Evolutionary conservation across 306 rosid genomes (phyloP).

Genomic region (Oxytropis ochrocephala): DNA sequence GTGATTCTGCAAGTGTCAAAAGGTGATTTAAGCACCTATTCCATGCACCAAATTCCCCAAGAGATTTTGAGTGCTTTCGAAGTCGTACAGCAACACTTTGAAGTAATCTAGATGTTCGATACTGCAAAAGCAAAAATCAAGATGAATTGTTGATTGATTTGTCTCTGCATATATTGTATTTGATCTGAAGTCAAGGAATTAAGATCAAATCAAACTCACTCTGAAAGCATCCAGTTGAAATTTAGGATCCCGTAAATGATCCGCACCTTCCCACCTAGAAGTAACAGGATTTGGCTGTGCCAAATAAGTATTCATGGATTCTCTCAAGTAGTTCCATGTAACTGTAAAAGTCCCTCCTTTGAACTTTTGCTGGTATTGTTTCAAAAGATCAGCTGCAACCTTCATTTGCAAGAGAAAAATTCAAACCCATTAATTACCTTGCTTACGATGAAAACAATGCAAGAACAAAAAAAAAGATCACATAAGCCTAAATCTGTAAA

Average conservation of each 20-base stretch:
- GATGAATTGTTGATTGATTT: background rate
- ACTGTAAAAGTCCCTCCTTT: constrained; percentile 82
- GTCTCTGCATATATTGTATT: background rate
- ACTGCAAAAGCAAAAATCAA: constrained; percentile 41
- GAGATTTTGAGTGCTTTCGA: constrained; percentile 76
- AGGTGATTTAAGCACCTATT: constrained; percentile 97
- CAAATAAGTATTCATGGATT: constrained; percentile 82
- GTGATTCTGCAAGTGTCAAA: constrained; percentile 91
- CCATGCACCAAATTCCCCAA: constrained; percentile 92
- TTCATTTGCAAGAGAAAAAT: constrained; percentile 26
- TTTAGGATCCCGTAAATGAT: constrained; percentile 81
- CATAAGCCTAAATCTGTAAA: background rate
- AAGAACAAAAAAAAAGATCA: background rate
- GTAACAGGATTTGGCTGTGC: constrained; percentile 97
- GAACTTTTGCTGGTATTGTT: constrained; percentile 79
- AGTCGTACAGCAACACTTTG: constrained; percentile 85
- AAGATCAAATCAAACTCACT: constrained; percentile 50
- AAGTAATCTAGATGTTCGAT: constrained; percentile 92
- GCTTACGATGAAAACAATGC: background rate
- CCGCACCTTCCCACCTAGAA: constrained; percentile 85
- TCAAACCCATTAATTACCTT: background rate
- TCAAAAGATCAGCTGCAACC: constrained; percentile 88
- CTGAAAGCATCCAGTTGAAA: constrained; percentile 97
- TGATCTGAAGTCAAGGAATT: background rate
- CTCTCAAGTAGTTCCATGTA: constrained; percentile 89